Conservation (phyloP, 2,329 filamentous ascomycete genomes). For the Calonectria henricotiae region DNA sequence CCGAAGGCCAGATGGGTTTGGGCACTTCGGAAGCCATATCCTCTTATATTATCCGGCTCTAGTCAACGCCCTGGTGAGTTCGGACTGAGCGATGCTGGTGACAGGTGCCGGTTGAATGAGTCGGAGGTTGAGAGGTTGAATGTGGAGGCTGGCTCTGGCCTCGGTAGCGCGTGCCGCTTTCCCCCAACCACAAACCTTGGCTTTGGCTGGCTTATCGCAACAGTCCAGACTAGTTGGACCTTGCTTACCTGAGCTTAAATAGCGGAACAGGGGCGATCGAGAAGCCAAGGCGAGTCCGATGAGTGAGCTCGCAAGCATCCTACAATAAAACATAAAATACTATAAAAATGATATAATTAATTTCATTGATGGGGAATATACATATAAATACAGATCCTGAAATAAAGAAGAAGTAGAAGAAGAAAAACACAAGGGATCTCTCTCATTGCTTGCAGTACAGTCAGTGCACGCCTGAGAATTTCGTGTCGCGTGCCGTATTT, state of each 20-base stretch:
- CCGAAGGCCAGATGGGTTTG: constrained; percentile 31
- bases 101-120: constrained; percentile 18
- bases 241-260: constrained; percentile 33
- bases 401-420: neutral
- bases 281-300: neutral
- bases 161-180: constrained; percentile 22
- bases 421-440: too few species aligned
- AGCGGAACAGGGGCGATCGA: constrained; percentile 14
- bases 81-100: constrained; percentile 17
- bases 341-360: neutral
- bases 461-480: neutral
- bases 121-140: constrained; percentile 22
- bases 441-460: too few species aligned
- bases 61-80: constrained; percentile 8
- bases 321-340: too few species aligned
- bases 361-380: neutral
- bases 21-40: constrained; percentile 33
- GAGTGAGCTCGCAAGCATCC: neutral
- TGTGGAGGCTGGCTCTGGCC: constrained; percentile 23
- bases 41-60: neutral
- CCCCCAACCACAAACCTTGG: constrained; percentile 21
- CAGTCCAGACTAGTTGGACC: neutral
- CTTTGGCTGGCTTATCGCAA: constrained; percentile 12
- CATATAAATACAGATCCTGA: neutral
- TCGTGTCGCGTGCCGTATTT: neutral